These are phyloP conservation scores for Cotoneaster glaucophyllus DNA, from an alignment of 306 rosid genomes.

Conservation along the genomic window DNA sequence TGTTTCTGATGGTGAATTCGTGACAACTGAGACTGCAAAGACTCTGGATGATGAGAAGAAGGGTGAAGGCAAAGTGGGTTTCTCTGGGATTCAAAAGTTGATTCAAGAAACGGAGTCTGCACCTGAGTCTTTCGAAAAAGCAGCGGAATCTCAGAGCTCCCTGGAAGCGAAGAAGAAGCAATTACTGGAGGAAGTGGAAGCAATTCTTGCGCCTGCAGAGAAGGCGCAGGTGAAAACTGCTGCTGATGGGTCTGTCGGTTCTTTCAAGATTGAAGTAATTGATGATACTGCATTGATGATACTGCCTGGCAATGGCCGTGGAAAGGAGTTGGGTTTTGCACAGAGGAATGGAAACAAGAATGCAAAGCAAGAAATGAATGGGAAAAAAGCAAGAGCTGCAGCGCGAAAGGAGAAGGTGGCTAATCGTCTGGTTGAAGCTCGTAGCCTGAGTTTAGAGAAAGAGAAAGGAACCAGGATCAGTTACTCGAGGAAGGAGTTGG, in stretches of 20 bases:
- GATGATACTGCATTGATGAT: conserved; percentile 78
- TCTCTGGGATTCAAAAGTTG: background rate
- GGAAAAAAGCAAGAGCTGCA: conserved; percentile 24
- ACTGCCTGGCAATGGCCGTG: conserved; percentile 8
- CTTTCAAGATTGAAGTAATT: conserved; percentile 53
- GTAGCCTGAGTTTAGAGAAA: background rate
- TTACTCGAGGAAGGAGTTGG: conserved; percentile 59
- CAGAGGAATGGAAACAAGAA: conserved; percentile 15
- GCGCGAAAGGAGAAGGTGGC: conserved; percentile 26
- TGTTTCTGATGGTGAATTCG: conserved; percentile 8
- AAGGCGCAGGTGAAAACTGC: background rate
- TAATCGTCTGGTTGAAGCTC: background rate
- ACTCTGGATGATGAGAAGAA: conserved; percentile 7
- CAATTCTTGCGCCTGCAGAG: conserved; percentile 33
- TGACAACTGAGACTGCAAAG: conserved; percentile 4
- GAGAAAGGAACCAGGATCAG: conserved; percentile 21
- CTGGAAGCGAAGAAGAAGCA: conserved; percentile 48
- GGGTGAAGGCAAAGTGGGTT: background rate
- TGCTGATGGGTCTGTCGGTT: conserved; percentile 4
- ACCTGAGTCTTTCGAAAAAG: conserved; percentile 8
- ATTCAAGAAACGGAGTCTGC: background rate
- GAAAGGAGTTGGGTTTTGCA: conserved; percentile 12
- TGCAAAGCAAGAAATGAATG: conserved; percentile 14
- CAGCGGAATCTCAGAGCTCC: conserved; percentile 9
- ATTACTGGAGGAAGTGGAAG: conserved; percentile 50